Base-by-base conservation (phyloP, 2,329 filamentous ascomycete species). In the Paracamarosporium sp. region DNA sequence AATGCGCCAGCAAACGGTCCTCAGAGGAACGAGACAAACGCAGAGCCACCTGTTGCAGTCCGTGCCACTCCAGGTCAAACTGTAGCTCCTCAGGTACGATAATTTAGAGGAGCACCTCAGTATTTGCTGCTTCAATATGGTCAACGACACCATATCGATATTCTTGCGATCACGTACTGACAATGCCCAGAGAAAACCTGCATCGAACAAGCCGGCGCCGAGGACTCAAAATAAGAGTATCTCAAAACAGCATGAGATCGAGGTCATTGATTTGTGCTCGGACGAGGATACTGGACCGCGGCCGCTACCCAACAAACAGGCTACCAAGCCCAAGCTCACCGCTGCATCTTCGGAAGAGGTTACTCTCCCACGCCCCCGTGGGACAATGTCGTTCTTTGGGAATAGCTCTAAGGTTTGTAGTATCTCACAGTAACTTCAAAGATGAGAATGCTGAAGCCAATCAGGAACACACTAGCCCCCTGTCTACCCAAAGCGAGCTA, bases 201-300 rank as follows among this genome's bases (percentile, higher is more conserved):
- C 12, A 2, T 7, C 31, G 13, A 38, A 36, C 48, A 24, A 22
- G 13, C 48, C 24, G 2, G 27, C n/a, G 8, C n/a, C 36, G 12
- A 31, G 33, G 27, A n/a, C 48, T 20, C 33, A 28, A 11, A 20
- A 9, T 1, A 38, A 40, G 15, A 1, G 1, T 28, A 12, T 15
- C 1, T 2, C 47, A 28, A 20, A 31, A 9, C n/a, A 31, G 27
- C 24, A 22, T 9, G n/a, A 27, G 7, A 8, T n/a, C 11, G 48
- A 41, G 36, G 35, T 41, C 12, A 22, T 51, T 7, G 27, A 51
- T 22, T n/a, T 66, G 20, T 56, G 30, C n/a, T 61, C 60, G 0
- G 52, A 60, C 13, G 53, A 56, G 8, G 63, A 64, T 0, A 55
- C 57, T 24, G 53, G 55, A 22, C 46, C 27, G 9, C 36, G n/a